Evolutionary conservation across 2,329 filamentous ascomycete genomes (phyloP), one percentile per base, ranked within the genome.

Genomic region (Sclerotinia sclerotiorum): DNA sequence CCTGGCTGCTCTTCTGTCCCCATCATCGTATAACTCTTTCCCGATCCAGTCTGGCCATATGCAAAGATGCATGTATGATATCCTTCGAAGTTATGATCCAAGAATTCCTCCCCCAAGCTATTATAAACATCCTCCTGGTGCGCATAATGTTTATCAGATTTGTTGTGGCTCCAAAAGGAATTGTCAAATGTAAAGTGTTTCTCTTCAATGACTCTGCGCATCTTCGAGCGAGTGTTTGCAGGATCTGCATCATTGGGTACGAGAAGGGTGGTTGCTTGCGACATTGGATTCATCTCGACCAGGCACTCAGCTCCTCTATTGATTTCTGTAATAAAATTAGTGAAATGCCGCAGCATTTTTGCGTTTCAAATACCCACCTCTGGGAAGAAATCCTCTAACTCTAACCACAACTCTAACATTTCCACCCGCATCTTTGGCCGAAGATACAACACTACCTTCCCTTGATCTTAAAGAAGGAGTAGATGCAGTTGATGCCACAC

Each of bases 41-140:
- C 95, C 0, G 94, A 97, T 32, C 95, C 95, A 0, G 95, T 99
- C 82, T 99, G 95, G 15, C 95, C 95, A 77, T 99, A 98, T 70
- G 95, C 95, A 78, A 99, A 98, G 74, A 99, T 99, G 79, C 95
- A 99, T 0, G 95, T 99, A 80, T 99, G 94, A 82, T 99, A 99
- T 72, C 95, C 95, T 78, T 97, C 94, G 76, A 99, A 99, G 81
- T 99, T 99, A 84, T 99, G 95, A 79, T 99, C 95, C 71, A 99
- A 85, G 74, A 99, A 98, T 77, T 98, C 95, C 79, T 97, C 93
- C 67, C 95, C 95, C 32, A 99, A 85, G 69, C 90, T 91, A 76
- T 95, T 92, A 83, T 99, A 98, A 68, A 99, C 90, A 76, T 97
- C 92, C 75, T 93, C 92, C 79, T 99, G 95, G 70, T 90, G 86